Evolutionary conservation across 495 filamentous ascomycete genomes (phyloP).

Genomic region (Corynascus novoguineensis): DNA sequence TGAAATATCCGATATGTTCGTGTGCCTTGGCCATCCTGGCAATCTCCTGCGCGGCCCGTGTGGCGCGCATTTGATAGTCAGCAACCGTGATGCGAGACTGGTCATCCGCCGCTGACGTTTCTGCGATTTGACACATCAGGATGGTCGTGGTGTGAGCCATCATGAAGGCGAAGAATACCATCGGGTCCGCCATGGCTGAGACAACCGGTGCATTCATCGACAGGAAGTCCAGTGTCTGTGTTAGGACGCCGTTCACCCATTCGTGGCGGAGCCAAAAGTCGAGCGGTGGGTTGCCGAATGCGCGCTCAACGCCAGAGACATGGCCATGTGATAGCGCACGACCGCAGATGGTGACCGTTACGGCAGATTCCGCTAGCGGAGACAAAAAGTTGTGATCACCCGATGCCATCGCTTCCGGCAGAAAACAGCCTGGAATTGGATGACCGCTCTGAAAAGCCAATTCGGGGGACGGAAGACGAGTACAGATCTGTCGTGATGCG

Average conservation of each 20-base stretch:
- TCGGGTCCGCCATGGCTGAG: slow-evolving; percentile 39
- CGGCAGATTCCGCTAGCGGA: slow-evolving; percentile 43
- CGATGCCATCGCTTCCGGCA: slow-evolving; percentile 41
- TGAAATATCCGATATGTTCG: slow-evolving; percentile 41
- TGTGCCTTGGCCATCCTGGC: slow-evolving; percentile 37
- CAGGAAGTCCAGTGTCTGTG: slow-evolving; percentile 32
- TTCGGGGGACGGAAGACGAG: slow-evolving; percentile 46
- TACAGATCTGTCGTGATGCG: slow-evolving; percentile 32
- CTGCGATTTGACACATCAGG: slow-evolving; percentile 35
- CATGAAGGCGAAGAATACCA: slow-evolving; percentile 42
- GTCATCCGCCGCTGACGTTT: slow-evolving; percentile 17
- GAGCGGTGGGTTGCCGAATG: slow-evolving; percentile 13
- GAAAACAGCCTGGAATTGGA: slow-evolving; percentile 37
- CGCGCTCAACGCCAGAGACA: slow-evolving; percentile 25
- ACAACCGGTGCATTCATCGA: slow-evolving; percentile 29
- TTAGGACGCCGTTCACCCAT: slow-evolving; percentile 44
- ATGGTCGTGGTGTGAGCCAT: slow-evolving; percentile 42
- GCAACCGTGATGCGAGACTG: slow-evolving; percentile 24
- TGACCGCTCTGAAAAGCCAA: slow-evolving; percentile 48
- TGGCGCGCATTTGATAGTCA: slow-evolving; percentile 33
- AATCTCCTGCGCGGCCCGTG: slow-evolving; percentile 38
- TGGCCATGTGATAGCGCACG: slow-evolving; percentile 43
- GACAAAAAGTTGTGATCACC: slow-evolving; percentile 34
- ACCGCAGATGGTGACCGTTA: slow-evolving; percentile 46
- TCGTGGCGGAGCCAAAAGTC: slow-evolving; percentile 47